Evolutionary conservation across 2,329 filamentous ascomycete species (phyloP), one percentile per base, ranked within the genome.

Genomic region (Aspergillus thermomutatus): DNA sequence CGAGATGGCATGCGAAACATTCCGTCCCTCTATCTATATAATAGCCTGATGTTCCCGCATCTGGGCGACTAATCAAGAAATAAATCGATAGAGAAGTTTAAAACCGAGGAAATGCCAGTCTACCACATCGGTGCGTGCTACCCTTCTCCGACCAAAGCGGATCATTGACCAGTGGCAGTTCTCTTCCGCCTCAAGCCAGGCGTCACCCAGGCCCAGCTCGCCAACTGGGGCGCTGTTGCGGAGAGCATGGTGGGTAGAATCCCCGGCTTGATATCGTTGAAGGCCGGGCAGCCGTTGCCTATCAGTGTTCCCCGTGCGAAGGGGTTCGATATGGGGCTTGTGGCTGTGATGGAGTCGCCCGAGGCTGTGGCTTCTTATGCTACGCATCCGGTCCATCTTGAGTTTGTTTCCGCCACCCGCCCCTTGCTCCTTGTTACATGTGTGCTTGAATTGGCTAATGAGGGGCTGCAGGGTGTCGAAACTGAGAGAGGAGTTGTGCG

Each of bases 281-380:
- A 78, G 56, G 60, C 70, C 21, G 69, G 69, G 37, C 58, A 62
- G 7, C 77, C 77, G 3, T 59, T 78, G 21, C 66, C 73, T 0
- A 71, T 74, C 25, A 77, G 73, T 14, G 72, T 77, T 4, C 67
- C 74, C 31, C 70, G 77, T 40, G 72, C 75, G 21, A 72, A 79
- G 53, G 78, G 78, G 1, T 80, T 74, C 55, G 66, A 80, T 63
- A 71, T 78, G 69, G 77, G 73, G 2, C 58, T 80, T 10, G 72
- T 80, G n/a, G 77, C 78, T 4, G 69, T 79, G 5, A 56, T 80
- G 61, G 78, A 80, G 59, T 75, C 73, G 45, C 58, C 71, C 3
- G 75, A 76, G 37, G 69, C 79, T 66, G 60, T 80, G 4, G 66
- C 68, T 49, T 69, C 67, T 9, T 81, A 80, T 69, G 77, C 75